Conservation (phyloP, 2,329 filamentous ascomycete genomes). For the Sarocladiaceae sp. region DNA sequence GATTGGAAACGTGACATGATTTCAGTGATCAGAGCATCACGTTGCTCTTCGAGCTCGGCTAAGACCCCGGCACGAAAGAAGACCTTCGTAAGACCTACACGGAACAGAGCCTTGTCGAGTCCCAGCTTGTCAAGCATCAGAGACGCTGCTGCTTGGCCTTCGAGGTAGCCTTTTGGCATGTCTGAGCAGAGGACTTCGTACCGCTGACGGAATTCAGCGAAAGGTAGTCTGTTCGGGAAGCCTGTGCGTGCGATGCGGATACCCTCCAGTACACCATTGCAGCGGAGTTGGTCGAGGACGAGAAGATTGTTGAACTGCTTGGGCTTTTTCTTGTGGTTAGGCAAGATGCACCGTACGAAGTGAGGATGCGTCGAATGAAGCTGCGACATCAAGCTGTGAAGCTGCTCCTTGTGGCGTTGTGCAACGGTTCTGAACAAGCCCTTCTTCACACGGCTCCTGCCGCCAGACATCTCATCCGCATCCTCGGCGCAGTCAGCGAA, state of each 20-base stretch:
- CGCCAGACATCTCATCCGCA: constrained; percentile 65
- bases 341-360: constrained; percentile 95
- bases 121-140: constrained; percentile 86
- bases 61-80: constrained; percentile 96
- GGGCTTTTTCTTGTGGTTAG: constrained; percentile 94
- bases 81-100: constrained; percentile 92
- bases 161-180: constrained; percentile 85
- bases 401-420: constrained; percentile 93
- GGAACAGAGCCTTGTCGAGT: constrained; percentile 79
- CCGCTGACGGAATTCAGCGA: constrained; percentile 88
- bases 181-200: constrained; percentile 90
- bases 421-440: constrained; percentile 95
- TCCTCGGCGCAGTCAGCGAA: constrained; percentile 83
- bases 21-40: constrained; percentile 84
- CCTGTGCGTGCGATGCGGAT: constrained; percentile 95
- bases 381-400: constrained; percentile 93
- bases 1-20: constrained; percentile 95
- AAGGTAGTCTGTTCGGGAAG: constrained; percentile 88
- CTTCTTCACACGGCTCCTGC: constrained; percentile 83
- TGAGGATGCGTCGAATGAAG: constrained; percentile 95
- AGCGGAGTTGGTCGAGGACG: constrained; percentile 95
- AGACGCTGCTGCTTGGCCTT: constrained; percentile 77
- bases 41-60: constrained; percentile 92
- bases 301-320: constrained; percentile 88
- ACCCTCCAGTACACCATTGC: constrained; percentile 98